Evolutionary conservation across 2,329 filamentous ascomycete genomes (phyloP), one percentile per base, ranked within the genome.

Genomic region (Colletotrichum lupini): DNA sequence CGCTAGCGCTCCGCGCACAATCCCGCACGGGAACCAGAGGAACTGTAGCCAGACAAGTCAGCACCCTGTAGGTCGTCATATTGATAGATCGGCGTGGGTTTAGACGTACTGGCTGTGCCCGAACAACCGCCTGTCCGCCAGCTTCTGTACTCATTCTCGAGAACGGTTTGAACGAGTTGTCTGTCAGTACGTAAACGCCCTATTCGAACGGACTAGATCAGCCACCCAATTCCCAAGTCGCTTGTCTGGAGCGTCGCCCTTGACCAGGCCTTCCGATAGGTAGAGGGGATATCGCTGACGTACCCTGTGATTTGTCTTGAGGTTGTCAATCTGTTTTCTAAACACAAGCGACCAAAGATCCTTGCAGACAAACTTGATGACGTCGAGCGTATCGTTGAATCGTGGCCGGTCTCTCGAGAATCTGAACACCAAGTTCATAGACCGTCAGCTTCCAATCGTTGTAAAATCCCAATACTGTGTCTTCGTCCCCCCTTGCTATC

Each of bases 341-440:
- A 98, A 99, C 19, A 98, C 90, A 24, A 98, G 88, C 42, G 92
- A 95, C 97, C 97, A 99, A 57, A 99, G 88, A 82, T 99, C 97
- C 86, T 99, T 99, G 90, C 97, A 99, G 62, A 99, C 88, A 80
- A 99, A 98, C 82, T 99, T 99, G 82, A 99, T 99, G 62, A 95
- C 93, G 80, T 98, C 97, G 55, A 99, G 90, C 4, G 95, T 95
- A 78, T 98, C 95, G 74, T 93, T 94, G 81, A 98, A 97, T 61
- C 95, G 93, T 53, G 96, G 95, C 64, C 95, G 89, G 81, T 97
- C 94, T 80, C 90, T 89, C 11, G 93, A 95, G 86, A 97, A 95
- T 66, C 94, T 95, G 32, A 30, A 30, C 2, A 14, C 26, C 35
- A 55, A 42, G 12, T 12, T 28, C 28, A 55, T 28, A 24, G 28